Base-by-base conservation (phyloP, 805 yeast species). In the Spathaspora sp. region DNA sequence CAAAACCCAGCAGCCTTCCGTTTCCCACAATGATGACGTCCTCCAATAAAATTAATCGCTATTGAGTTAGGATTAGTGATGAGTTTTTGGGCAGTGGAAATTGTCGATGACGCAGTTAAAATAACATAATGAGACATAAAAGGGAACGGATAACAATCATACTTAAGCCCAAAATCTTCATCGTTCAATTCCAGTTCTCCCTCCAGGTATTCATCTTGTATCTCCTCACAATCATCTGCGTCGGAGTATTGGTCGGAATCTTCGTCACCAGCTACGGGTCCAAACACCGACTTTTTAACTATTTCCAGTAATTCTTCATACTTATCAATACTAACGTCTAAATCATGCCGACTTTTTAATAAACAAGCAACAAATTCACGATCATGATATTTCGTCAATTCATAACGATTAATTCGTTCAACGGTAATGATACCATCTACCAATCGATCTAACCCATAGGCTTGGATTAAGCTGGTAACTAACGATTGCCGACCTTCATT, bases 21-120 rank as follows among this genome's bases (percentile, higher is more conserved):
- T 56, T 76, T 77, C 44, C 67, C 70, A 4, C 84, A 83, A 64
- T 87, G 94, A 60, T 87, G 94, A 46, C 92, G 66, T 1, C 94
- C 96, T 6, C 96, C 96, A 59, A 81, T 80, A 91, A 91, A 87
- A 60, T 86, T 86, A 44, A 87, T 72, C 1, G 79, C 83, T 1
- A 81, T 66, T 26, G 57, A 5, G 1, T 40, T 51, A 4, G 44
- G 14, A 16, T 42, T 4, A 49, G 45, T 47, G 1, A 61, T 48
- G 2, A 77, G 56, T 58, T 68, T 70, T 5, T 66, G 63, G 0
- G 81, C 81, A 9, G 84, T 71, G 10, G 76, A 61, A 10, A 86
- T 55, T 1, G 88, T 80, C 0, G 89, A 79, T 0, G 89, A 88
- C 0, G 86, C 82, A 0, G 76, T 65, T 0, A 69, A 63, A 18